Base-by-base conservation (phyloP, 176 grass and related monocot species). In the Secale cereale region DNA sequence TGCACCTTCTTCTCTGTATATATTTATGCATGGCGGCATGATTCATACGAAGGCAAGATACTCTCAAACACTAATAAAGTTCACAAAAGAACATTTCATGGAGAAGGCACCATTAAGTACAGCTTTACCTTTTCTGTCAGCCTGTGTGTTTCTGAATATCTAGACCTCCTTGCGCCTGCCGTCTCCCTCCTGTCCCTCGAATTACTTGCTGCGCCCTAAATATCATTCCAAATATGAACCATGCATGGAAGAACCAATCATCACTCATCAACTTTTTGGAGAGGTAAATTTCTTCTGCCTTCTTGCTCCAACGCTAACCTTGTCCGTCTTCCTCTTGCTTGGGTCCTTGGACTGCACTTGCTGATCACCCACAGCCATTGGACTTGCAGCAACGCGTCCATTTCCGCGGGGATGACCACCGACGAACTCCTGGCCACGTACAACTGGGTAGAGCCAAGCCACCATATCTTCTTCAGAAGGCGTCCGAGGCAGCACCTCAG, bases 381-480 rank as follows among this genome's bases (percentile, higher is more conserved):
- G 8, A 69, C 19, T 35, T 70, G 20, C 20, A 70, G 4, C 20
- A 10, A 67, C 17, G 67, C n/a, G 5, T 4, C 33, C 23, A 59
- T 35, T 25, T 28, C 27, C 26, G 16, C 40, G 19, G 2, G 6
- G 19, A 31, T 81, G 79, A 7, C 25, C 23, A 6, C 20, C 4
- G 13, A 4, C 16, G 32, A 40, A 70, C 68, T n/a, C 77, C 1
- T 79, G 65, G 4, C 40, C 85, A 6, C 15, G 20, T 2, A 87
- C 78, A 17, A 87, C 67, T 7, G 85, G 79, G n/a, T 27, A 48
- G 20, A 87, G 72, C 86, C 86, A 87, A 22, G 35, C 27, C 15
- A 63, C 63, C 86, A 87, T 87, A 50, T 82, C 72, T 39, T 77
- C 86, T 29, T 82, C 86, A 0, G 70, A 87, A 30, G 81, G 81